Evolutionary conservation across 768 basidiomycete species (phyloP).

Genomic region (Boletus rex-veris): DNA sequence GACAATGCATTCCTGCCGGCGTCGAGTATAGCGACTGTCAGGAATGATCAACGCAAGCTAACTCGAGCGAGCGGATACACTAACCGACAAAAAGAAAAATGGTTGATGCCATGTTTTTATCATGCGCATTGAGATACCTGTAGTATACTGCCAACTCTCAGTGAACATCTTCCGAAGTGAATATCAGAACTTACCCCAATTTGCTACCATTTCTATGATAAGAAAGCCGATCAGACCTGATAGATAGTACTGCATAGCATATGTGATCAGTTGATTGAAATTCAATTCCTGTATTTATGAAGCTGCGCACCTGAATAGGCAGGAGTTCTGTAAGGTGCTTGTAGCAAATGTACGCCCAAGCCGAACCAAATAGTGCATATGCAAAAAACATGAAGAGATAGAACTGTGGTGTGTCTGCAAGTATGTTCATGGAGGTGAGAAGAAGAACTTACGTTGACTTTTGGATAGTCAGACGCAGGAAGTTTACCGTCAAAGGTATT

Average conservation of each 20-base stretch:
- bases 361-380: conserved; percentile 64
- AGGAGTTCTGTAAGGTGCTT: conserved; percentile 78
- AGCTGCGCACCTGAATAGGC: conserved; percentile 71
- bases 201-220: conserved; percentile 91
- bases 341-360: conserved; percentile 85
- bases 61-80: conserved; percentile 19
- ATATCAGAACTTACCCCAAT: conserved; percentile 59
- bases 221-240: conserved; percentile 84
- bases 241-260: conserved; percentile 69
- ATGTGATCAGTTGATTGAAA: conserved; percentile 1
- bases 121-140: conserved; percentile 88
- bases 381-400: conserved; percentile 80
- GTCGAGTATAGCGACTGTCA: conserved; percentile 87
- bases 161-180: conserved; percentile 1
- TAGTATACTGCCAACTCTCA: conserved; percentile 65
- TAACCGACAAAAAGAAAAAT: conserved; percentile 91
- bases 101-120: conserved; percentile 66
- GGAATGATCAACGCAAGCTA: neutral
- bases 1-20: conserved; percentile 92
- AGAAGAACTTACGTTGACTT: conserved; percentile 74
- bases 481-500: conserved; percentile 88
- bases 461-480: conserved; percentile 93
- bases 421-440: neutral
- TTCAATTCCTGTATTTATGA: neutral
- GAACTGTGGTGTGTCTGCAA: conserved; percentile 49